Percentiles rank a stretch among this genome's conserved stretches.
These are phyloP conservation scores for Pterula multifida DNA, from an alignment of 1,284 basidiomycete genomes.

Conservation along the genomic window DNA sequence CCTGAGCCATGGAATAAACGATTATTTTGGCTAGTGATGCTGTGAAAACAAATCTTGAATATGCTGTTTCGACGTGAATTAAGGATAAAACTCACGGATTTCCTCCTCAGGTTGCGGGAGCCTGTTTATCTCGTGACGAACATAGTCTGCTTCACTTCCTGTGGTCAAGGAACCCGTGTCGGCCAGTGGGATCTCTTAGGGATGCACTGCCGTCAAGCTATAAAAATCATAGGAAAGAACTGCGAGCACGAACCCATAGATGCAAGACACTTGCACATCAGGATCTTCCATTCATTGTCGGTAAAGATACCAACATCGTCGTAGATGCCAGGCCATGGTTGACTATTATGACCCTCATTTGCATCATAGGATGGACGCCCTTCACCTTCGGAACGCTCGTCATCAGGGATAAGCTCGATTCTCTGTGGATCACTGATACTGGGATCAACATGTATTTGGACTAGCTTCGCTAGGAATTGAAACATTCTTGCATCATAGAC, in stretches of 20 bases:
- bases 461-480: conserved; percentile 53
- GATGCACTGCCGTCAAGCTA: conserved; percentile 6
- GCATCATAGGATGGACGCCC: conserved; percentile 41
- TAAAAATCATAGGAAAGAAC: too few relatives aligned
- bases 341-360: conserved; percentile 12
- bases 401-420: conserved; percentile 56
- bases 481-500: conserved; percentile 78
- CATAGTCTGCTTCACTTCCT: conserved; percentile 57
- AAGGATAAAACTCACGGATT: conserved; percentile 35
- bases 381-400: conserved; percentile 55
- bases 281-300: conserved; percentile 74
- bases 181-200: conserved; percentile 55
- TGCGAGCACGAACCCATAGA: conserved; percentile 69
- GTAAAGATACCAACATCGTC: conserved; percentile 83
- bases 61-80: neutral
- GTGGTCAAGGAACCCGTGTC: conserved; percentile 63
- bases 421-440: conserved; percentile 58
- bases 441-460: conserved; percentile 66
- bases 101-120: conserved; percentile 59
- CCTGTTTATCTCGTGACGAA: conserved; percentile 53
- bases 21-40: conserved; percentile 79
- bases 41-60: conserved; percentile 16
- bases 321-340: conserved; percentile 56
- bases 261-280: conserved; percentile 88
- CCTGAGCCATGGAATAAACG: conserved; percentile 82